Percentiles rank a stretch among this genome's conserved stretches.
These are phyloP conservation scores for Brassica rapa DNA, from an alignment of 345 rosid species.

Conservation along the genomic window DNA sequence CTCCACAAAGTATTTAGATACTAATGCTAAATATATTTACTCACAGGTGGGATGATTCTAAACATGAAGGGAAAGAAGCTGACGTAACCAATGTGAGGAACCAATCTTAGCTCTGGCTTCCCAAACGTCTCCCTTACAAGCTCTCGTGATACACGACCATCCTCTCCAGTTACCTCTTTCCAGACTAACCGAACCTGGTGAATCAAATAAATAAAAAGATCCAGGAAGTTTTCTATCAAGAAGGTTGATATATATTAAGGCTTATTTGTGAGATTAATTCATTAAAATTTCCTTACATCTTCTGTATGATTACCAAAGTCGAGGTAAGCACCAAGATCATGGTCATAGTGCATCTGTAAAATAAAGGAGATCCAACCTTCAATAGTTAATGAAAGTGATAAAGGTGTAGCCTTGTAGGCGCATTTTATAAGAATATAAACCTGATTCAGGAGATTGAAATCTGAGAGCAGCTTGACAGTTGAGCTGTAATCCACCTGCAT, in stretches of 20 bases:
- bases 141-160: constrained; percentile 53
- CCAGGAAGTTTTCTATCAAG: not conserved
- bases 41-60: constrained; percentile 83
- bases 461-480: constrained; percentile 65
- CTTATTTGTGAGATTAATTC: constrained; percentile 4
- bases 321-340: constrained; percentile 71
- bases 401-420: not conserved
- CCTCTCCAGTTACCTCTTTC: constrained; percentile 58
- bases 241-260: not conserved
- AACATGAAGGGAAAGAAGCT: constrained; percentile 93
- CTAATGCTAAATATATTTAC: constrained; percentile 34
- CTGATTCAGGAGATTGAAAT: constrained; percentile 79
- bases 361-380: no score
- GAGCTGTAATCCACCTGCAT: constrained; percentile 72
- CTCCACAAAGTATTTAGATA: not conserved
- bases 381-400: not conserved
- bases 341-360: constrained; percentile 78
- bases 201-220: not conserved
- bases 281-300: constrained; percentile 48
- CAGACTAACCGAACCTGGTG: constrained; percentile 73
- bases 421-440: constrained; percentile 35
- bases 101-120: constrained; percentile 66
- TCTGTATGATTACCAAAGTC: constrained; percentile 95
- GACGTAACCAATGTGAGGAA: constrained; percentile 90
- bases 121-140: constrained; percentile 76